Evolutionary conservation across 805 yeast genomes (phyloP).

Genomic region (Saccharomycopsis javanensis): DNA sequence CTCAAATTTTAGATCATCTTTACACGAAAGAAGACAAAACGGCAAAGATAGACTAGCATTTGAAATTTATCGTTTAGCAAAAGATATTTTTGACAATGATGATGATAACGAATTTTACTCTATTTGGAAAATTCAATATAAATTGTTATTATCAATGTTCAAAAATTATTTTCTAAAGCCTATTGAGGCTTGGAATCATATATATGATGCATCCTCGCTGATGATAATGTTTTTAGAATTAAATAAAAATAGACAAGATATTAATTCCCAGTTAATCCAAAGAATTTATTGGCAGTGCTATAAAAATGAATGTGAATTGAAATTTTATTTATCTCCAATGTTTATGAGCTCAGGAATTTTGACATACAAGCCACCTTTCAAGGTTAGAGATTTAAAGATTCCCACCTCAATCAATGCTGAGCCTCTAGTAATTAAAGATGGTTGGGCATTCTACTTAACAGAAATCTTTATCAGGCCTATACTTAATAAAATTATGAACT

Average conservation of each 20-base stretch:
- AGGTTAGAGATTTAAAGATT: constrained; percentile 14
- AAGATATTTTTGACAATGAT: background rate
- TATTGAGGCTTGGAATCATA: constrained; percentile 16
- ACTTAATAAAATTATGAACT: constrained; percentile 15
- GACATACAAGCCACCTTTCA: constrained; percentile 19
- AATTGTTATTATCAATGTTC: constrained; percentile 12
- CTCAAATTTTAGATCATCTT: constrained; percentile 7
- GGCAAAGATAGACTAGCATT: constrained; percentile 8
- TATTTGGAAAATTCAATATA: constrained; percentile 17
- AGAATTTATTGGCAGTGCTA: constrained; percentile 17
- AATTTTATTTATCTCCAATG: constrained; percentile 16
- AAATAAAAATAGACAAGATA: background rate
- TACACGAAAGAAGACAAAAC: constrained; percentile 5
- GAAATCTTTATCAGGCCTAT: constrained; percentile 18
- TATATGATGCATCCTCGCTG: constrained; percentile 12
- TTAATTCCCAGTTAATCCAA: constrained; percentile 13
- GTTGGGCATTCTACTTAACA: constrained; percentile 19
- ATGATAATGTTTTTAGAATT: constrained; percentile 15
- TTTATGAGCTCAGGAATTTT: constrained; percentile 14
- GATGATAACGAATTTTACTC: constrained; percentile 10
- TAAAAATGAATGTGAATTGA: constrained; percentile 18
- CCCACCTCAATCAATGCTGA: constrained; percentile 10
- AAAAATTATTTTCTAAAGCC: constrained; percentile 18
- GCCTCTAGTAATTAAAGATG: constrained; percentile 12
- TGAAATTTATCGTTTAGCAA: constrained; percentile 8